Evolutionary conservation across 768 basidiomycete species (phyloP).

Genomic region (Cystobasidium ongulense): DNA sequence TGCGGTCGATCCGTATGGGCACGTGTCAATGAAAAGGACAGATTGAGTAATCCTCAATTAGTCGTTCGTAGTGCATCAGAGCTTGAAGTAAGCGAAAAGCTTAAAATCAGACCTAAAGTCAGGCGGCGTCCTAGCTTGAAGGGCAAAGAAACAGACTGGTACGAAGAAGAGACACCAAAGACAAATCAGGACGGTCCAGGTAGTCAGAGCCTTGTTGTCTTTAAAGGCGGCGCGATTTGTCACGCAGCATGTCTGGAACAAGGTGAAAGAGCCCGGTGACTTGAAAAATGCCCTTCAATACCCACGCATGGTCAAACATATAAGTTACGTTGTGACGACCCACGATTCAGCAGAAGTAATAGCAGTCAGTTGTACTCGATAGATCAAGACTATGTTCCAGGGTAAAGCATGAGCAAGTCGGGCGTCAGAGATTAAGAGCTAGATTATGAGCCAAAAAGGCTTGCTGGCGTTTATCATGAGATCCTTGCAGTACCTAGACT

Average conservation of each 20-base stretch:
- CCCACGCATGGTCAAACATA: too few species aligned
- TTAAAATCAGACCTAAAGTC: slow-evolving; percentile 15
- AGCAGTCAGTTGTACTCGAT: too few species aligned
- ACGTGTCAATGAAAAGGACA: neutral
- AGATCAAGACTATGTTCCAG: too few species aligned
- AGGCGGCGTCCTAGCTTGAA: slow-evolving; percentile 28
- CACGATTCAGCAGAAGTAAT: too few species aligned
- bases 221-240: slow-evolving; percentile 22
- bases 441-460: too few species aligned
- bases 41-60: neutral
- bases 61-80: neutral
- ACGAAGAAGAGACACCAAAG: slow-evolving; percentile 9
- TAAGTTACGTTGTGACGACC: too few species aligned
- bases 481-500: too few species aligned
- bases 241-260: slow-evolving; percentile 21
- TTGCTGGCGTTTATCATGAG: too few species aligned
- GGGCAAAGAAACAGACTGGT: slow-evolving; percentile 32
- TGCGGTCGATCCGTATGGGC: slow-evolving; percentile 38
- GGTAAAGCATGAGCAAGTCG: too few species aligned
- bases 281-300: too few species aligned
- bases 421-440: too few species aligned
- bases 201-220: slow-evolving; percentile 12
- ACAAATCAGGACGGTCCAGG: neutral
- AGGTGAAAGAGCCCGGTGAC: neutral
- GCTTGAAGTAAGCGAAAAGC: neutral